These are phyloP conservation scores for Myxozyma neotropica DNA, from an alignment of 805 yeast genomes.

Conservation along the genomic window DNA sequence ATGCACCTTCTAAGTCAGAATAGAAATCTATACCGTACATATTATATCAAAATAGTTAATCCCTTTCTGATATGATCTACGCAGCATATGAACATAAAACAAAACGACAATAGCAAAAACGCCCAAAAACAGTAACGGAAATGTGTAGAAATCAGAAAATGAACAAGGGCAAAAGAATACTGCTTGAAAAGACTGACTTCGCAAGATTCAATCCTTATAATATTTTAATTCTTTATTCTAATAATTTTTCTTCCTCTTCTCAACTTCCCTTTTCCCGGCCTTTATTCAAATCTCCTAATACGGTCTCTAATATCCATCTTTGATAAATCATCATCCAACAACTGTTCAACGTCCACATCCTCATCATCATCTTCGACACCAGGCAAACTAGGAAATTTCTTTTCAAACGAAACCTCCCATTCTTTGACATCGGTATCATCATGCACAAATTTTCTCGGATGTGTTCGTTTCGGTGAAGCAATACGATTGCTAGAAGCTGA, in stretches of 20 bases:
- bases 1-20: too few species aligned
- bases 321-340: slow-evolving; percentile 1
- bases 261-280: too few species aligned
- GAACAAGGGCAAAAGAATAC: too few species aligned
- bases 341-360: neutral
- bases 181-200: too few species aligned
- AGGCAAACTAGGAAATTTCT: slow-evolving; percentile 9
- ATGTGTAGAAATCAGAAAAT: too few species aligned
- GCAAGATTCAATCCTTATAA: too few species aligned
- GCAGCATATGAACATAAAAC: too few species aligned
- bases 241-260: neutral
- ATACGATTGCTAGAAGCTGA: neutral
- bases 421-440: slow-evolving; percentile 6
- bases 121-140: too few species aligned
- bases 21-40: too few species aligned
- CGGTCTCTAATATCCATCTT: slow-evolving; percentile 3
- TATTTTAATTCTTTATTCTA: neutral
- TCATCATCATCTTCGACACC: slow-evolving; percentile 19
- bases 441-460: slow-evolving; percentile 8
- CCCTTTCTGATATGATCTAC: too few species aligned
- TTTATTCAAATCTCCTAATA: neutral
- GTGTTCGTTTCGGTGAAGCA: neutral
- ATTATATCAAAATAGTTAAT: too few species aligned
- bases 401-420: slow-evolving; percentile 17
- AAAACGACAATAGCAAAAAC: too few species aligned